Conservation (phyloP, 805 yeast species). For the Cyberlindnera veronae region DNA sequence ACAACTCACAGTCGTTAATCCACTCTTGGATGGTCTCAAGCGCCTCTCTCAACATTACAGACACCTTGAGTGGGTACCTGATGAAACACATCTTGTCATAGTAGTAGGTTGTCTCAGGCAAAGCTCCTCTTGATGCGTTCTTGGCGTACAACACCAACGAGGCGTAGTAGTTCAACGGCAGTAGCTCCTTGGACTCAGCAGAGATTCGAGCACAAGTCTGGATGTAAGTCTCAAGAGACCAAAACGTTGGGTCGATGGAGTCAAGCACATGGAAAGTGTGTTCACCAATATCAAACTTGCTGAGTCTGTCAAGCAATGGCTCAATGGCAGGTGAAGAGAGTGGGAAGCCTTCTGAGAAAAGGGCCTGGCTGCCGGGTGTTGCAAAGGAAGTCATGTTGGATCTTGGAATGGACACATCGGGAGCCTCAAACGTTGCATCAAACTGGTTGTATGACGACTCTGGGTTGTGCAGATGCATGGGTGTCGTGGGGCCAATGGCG, state of each 20-base stretch:
- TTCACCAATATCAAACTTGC: conserved; percentile 2
- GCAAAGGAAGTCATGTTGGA: not conserved
- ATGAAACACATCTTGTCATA: conserved; percentile 9
- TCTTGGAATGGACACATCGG: not conserved
- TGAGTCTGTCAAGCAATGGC: not conserved
- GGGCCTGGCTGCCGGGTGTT: not conserved
- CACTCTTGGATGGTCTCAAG: conserved; percentile 5
- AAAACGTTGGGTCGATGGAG: conserved; percentile 15
- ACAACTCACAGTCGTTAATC: not conserved
- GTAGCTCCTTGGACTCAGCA: not conserved
- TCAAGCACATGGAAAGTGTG: conserved; percentile 7
- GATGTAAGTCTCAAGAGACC: conserved; percentile 11
- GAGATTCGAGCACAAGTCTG: conserved; percentile 7
- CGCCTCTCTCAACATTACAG: conserved; percentile 2
- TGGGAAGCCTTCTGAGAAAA: not conserved
- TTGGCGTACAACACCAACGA: conserved; percentile 3
- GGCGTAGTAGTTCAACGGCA: conserved; percentile 8
- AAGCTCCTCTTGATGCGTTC: not conserved
- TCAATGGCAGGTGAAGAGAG: not conserved
- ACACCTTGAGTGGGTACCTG: conserved; percentile 5
- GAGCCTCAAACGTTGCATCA: too few species aligned
- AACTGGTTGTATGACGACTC: too few species aligned
- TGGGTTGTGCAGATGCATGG: too few species aligned
- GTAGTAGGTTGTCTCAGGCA: conserved; percentile 4
- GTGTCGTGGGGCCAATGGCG: not conserved